phyloP scores from a whole-genome alignment of 2,329 filamentous ascomycete genomes.

The Aspergillus quadricinctus region DNA sequence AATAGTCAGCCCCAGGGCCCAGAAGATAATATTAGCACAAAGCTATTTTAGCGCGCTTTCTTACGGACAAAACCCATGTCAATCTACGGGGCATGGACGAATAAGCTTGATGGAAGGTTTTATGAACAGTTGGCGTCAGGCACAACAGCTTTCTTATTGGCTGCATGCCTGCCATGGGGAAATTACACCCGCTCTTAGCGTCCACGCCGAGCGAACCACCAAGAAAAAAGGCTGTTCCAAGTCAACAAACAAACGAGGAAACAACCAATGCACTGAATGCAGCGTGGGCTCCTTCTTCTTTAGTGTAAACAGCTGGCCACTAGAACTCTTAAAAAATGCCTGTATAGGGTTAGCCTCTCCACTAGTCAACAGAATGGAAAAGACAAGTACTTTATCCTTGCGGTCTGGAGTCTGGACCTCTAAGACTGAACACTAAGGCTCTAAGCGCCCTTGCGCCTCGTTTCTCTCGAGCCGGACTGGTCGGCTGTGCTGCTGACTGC shows the following conservation, averaged over 20 bases:
- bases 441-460: slow-evolving; percentile 20
- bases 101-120: neutral
- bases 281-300: neutral
- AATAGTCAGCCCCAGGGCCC: neutral
- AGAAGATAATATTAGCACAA: neutral
- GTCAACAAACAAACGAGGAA: neutral
- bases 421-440: neutral
- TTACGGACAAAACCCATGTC: neutral
- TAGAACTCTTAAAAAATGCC: neutral
- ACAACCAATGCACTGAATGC: neutral
- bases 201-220: neutral
- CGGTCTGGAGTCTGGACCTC: neutral
- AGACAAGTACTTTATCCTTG: neutral
- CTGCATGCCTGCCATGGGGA: neutral
- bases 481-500: neutral
- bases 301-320: neutral
- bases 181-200: neutral
- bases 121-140: neutral
- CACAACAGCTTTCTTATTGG: neutral
- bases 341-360: neutral
- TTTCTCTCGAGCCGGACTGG: slow-evolving; percentile 2
- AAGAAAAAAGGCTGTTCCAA: neutral
- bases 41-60: neutral
- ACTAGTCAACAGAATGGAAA: neutral
- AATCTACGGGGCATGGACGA: neutral